Evolutionary conservation across 768 basidiomycete genomes (phyloP), one percentile per base, ranked within the genome.

Genomic region (Lactarius psammicola): DNA sequence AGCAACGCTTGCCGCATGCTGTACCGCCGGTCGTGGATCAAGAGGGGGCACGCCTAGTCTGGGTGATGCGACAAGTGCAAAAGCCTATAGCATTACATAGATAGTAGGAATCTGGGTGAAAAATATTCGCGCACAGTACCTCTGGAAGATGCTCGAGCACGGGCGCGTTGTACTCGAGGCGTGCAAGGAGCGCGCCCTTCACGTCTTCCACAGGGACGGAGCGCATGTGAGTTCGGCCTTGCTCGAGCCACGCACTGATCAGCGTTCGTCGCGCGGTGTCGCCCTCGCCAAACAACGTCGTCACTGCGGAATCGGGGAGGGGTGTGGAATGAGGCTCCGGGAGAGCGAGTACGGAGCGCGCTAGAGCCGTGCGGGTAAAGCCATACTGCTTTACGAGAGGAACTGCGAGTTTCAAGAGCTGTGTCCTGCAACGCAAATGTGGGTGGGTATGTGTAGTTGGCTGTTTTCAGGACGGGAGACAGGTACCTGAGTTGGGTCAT

Each of bases 241-340:
- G 84, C 23, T 87, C 82, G 40, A 94, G 72, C 91, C 92, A 94
- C 0, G 87, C 87, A n/a, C 79, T 75, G 51, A 92, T 81, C 33
- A 94, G 79, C 4, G 82, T 83, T 61, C 81, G 80, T 17, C 87
- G 79, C 1, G 92, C 89, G 34, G 83, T 75, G 63, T 89, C 85
- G 28, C 87, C 92, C 17, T 72, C 70, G 9, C 92, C 92, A 75
- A 93, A 94, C 7, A 94, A 78, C 7, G 88, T 82, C 2, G 87
- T 84, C 26, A 94, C 83, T 0, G 90, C 87, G 0, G 80, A 76
- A 64, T 93, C 90, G 0, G 87, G 82, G 26, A 94, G 84, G 8
- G 89, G 89, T 62, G 81, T 77, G 1, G 80, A 28, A 70, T 86
- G 87, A 1, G 80, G 78, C 33, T 73, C 62, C 7, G 85, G 83